Percentiles rank a stretch among this genome's conserved stretches.
phyloP scores from a whole-genome alignment of 1,284 basidiomycete species.

The Anthracocystis panici-leucophaei region DNA sequence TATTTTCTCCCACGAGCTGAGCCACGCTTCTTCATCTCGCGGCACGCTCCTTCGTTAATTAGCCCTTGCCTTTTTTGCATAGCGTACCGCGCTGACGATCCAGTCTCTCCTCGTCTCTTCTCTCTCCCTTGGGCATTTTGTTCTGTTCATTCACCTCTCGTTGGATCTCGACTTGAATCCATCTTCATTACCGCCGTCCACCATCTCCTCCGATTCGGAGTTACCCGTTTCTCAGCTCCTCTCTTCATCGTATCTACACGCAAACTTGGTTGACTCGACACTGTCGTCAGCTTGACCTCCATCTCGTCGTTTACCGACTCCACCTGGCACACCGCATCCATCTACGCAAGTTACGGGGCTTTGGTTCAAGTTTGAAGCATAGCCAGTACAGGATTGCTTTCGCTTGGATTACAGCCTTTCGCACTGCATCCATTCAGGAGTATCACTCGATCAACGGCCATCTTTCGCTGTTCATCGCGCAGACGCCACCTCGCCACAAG shows the following conservation, averaged over 20 bases:
- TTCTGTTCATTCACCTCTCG: background rate
- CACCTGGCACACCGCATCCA: background rate
- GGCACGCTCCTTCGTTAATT: constrained; percentile 7
- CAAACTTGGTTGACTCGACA: background rate
- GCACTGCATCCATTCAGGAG: too few relatives aligned
- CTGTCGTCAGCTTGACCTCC: constrained; percentile 2
- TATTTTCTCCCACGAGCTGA: constrained; percentile 30
- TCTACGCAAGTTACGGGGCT: background rate
- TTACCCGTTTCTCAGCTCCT: background rate
- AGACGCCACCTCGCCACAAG: too few relatives aligned
- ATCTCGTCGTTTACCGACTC: background rate
- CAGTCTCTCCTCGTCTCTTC: background rate
- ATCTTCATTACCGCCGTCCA: constrained; percentile 9
- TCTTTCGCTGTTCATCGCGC: too few relatives aligned
- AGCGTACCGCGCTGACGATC: background rate
- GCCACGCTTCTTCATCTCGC: constrained; percentile 33
- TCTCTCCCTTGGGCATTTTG: background rate
- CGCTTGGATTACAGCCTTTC: too few relatives aligned
- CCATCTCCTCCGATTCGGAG: background rate
- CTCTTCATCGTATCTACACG: background rate
- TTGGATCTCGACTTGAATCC: background rate
- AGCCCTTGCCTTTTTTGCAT: background rate
- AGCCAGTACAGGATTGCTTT: too few relatives aligned
- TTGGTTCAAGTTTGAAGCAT: too few relatives aligned
- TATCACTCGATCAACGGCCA: too few relatives aligned